Conservation (phyloP, 2,329 filamentous ascomycete species). For the Exophiala oligosperma region DNA sequence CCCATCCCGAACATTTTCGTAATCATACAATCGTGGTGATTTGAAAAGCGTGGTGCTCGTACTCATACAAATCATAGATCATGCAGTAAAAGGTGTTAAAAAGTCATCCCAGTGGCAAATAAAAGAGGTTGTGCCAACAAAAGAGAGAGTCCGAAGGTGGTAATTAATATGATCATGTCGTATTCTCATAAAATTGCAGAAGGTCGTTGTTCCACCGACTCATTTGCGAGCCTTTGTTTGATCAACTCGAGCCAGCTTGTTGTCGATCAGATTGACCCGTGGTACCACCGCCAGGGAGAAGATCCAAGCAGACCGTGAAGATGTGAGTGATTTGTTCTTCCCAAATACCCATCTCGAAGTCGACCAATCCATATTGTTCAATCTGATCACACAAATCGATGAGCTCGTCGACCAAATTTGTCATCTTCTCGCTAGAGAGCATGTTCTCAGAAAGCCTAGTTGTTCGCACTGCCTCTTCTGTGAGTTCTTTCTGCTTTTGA, state of each 20-base stretch:
- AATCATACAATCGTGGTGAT: constrained; percentile 23
- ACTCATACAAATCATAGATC: constrained; percentile 26
- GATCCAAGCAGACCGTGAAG: constrained; percentile 22
- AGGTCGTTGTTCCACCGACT: not conserved
- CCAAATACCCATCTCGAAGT: constrained; percentile 96
- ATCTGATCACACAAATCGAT: constrained; percentile 80
- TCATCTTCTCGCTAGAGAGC: constrained; percentile 67
- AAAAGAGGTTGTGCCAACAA: constrained; percentile 10
- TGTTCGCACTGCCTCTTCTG: constrained; percentile 58
- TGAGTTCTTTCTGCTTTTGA: constrained; percentile 79
- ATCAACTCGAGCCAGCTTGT: constrained; percentile 5
- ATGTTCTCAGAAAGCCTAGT: constrained; percentile 60
- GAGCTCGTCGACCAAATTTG: constrained; percentile 79
- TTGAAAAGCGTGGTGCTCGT: constrained; percentile 16
- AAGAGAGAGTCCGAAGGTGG: constrained; percentile 6
- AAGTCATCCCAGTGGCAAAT: constrained; percentile 11
- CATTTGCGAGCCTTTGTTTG: not conserved
- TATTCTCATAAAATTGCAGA: constrained; percentile 8
- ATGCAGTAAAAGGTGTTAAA: constrained; percentile 16
- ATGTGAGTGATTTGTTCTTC: constrained; percentile 81
- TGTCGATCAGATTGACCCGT: not conserved
- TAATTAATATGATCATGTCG: constrained; percentile 9
- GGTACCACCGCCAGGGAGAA: constrained; percentile 10
- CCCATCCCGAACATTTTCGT: constrained; percentile 3
- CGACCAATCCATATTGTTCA: constrained; percentile 89